Base-by-base conservation (phyloP, 352 stramenopile species). In the Phytophthora pluvialis region DNA sequence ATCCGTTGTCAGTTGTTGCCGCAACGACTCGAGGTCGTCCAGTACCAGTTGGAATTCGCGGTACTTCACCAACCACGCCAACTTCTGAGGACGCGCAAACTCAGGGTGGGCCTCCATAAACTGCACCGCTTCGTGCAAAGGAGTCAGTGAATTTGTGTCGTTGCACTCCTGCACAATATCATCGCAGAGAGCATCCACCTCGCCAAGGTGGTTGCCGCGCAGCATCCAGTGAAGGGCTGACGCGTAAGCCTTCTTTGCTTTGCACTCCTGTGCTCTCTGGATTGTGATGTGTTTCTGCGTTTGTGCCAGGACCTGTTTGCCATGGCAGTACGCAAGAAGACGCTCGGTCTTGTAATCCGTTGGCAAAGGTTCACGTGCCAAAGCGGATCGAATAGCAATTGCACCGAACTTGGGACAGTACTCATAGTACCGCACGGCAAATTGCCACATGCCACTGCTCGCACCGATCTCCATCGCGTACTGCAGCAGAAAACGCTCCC, bases 11-110 rank as follows among this genome's bases (percentile, higher is more conserved):
- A 83, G 11, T 32, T 75, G 63, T 15, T 75, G 54, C 36, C 65
- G 51, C 61, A 91, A 71, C 5, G 80, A 75, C 46, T 80, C 60
- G n/a, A 77, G 60, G 38, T 94, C 86, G 35, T 90, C 77, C 0
- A 92, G 61, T 42, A 93, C 79, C 16, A 94, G 56, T 38, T 76
- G 63, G 12, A 92, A 75, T 58, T 94, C 84, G 4, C 86, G 81
- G 66, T 91, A 94, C 33, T 70, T 72, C 13, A 91, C 70, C 4
- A 92, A 55, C 80, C 86, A 94, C 31, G 67, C 60, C 16, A 92
- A 58, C 48, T 76, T 77, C 39, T 81, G 72, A 15, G 81, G 82
- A 31, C 68, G 70, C 13, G 80, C 68, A 33, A 89, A 61, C 11
- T 86, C 71, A 13, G 64, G 42, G 21, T 80, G 71, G 28, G 40